A percentile compares a stretch with the other conserved stretches of the same genome.
phyloP scores from a whole-genome alignment of 352 stramenopile genomes.

The Phytopythium boreale region DNA sequence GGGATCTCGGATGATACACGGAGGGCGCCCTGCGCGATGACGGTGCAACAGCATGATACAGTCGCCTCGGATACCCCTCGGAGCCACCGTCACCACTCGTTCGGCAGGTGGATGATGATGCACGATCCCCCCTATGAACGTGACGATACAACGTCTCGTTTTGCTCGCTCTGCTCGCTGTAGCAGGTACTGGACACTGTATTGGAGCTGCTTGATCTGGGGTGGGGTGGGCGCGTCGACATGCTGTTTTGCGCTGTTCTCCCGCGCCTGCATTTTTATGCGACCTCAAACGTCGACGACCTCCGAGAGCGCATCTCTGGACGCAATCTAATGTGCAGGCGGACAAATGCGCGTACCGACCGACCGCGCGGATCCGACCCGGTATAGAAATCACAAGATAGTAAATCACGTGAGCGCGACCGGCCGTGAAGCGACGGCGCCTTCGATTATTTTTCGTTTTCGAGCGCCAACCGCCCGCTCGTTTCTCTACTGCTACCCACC shows the following conservation, averaged over 20 bases:
- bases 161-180: too few relatives aligned
- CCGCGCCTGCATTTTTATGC: conserved; percentile 4
- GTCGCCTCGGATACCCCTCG: too few relatives aligned
- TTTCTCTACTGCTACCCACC: not conserved
- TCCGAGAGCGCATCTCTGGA: not conserved
- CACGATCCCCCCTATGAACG: too few relatives aligned
- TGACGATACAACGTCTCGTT: too few relatives aligned
- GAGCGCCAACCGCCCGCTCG: not conserved
- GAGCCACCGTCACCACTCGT: too few relatives aligned
- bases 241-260: conserved; percentile 1
- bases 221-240: too few relatives aligned
- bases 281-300: not conserved
- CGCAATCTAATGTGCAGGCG: not conserved
- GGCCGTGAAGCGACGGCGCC: not conserved
- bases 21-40: too few relatives aligned
- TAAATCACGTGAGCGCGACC: not conserved
- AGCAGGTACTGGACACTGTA: too few relatives aligned
- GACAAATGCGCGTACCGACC: not conserved
- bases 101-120: too few relatives aligned
- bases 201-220: too few relatives aligned
- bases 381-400: not conserved
- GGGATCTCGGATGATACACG: too few relatives aligned
- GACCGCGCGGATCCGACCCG: not conserved
- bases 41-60: too few relatives aligned
- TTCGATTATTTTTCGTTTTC: not conserved